Base-by-base conservation (phyloP, 140 eudicot genomes). In the Bidens hawaiensis region DNA sequence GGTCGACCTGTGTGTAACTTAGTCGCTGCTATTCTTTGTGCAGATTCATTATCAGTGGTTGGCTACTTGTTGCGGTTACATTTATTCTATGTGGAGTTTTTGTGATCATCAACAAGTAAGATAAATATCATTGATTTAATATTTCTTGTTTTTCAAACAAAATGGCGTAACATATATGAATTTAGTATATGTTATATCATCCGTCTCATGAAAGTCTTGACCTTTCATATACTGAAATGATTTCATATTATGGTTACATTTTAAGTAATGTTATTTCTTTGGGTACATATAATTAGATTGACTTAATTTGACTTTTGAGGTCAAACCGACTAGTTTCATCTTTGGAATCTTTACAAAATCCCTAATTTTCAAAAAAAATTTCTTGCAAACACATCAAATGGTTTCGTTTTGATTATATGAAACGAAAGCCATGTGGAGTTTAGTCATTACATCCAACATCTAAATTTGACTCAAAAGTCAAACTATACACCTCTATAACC, bases 11-110 rank as follows among this genome's bases (percentile, higher is more conserved):
- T n/a, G 30, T 38, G 26, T 66, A 49, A 60, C 81, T 73, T 26
- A 78, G 45, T 67, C 11, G 2, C 21, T 17, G 4, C 41, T 69
- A 47, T 65, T 72, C 55, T 60, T 31, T 65, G 43, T 85, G 86
- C 88, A 93, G 99, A 81, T 93, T 88, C 73, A 75, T 93, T 17
- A 64, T 93, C 40, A 77, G 99, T 71, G 99, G 99, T 77, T 93
- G 99, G 99, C 43, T 93, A 65, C 96, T 93, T 40, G 99, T 88
- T 18, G 87, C 88, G 2, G 77, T 88, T 52, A 85, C 96, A 26
- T 93, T 93, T 77, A 75, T 85, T 58, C 87, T 93, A 18, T 93
- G 89, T 68, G 99, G 96, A 63, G 82, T 75, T 31, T 93, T 93
- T 36, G 78, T 93, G 58, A 88, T 93, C 67, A 80, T 88, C 53